Percentiles rank a stretch among this genome's conserved stretches.
Evolutionary conservation across 2,329 filamentous ascomycete genomes (phyloP).

Genomic region (Sphaerulina vaccinii): DNA sequence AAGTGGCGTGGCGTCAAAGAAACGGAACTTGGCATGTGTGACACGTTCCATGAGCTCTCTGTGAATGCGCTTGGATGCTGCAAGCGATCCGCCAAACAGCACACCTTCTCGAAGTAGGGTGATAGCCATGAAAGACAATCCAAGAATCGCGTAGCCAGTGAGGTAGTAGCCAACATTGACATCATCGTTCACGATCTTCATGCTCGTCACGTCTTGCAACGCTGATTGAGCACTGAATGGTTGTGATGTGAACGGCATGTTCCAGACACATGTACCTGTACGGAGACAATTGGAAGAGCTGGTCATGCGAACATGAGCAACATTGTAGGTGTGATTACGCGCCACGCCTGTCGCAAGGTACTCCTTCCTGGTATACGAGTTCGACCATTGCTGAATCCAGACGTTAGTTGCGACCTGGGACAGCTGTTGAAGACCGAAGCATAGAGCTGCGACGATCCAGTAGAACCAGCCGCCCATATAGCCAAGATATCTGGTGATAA

Average conservation of each 20-base stretch:
- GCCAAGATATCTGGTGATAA: slow-evolving; percentile 79
- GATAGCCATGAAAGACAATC: slow-evolving; percentile 72
- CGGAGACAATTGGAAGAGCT: slow-evolving; percentile 49
- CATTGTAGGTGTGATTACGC: slow-evolving; percentile 31
- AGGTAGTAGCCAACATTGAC: slow-evolving; percentile 86
- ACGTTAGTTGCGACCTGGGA: slow-evolving; percentile 84
- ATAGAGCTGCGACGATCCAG: slow-evolving; percentile 72
- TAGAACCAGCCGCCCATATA: slow-evolving; percentile 98
- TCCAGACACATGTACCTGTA: slow-evolving; percentile 53
- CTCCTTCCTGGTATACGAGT: slow-evolving; percentile 67
- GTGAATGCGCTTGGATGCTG: slow-evolving; percentile 83
- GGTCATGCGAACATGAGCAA: slow-evolving; percentile 46
- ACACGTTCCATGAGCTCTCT: slow-evolving; percentile 73
- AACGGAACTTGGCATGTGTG: slow-evolving; percentile 89
- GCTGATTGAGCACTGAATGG: slow-evolving; percentile 12
- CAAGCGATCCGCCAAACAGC: slow-evolving; percentile 87
- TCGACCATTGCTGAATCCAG: slow-evolving; percentile 95
- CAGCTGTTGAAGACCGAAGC: slow-evolving; percentile 81
- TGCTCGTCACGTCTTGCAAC: slow-evolving; percentile 21
- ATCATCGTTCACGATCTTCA: slow-evolving; percentile 23
- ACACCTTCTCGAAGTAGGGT: slow-evolving; percentile 82
- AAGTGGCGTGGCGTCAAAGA: slow-evolving; percentile 94
- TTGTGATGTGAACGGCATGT: slow-evolving; percentile 34
- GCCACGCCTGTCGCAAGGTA: slow-evolving; percentile 27
- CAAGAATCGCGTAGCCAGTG: slow-evolving; percentile 75